These are phyloP conservation scores for Fusarium sp. DNA, from an alignment of 2,329 filamentous ascomycete species.

Conservation along the genomic window DNA sequence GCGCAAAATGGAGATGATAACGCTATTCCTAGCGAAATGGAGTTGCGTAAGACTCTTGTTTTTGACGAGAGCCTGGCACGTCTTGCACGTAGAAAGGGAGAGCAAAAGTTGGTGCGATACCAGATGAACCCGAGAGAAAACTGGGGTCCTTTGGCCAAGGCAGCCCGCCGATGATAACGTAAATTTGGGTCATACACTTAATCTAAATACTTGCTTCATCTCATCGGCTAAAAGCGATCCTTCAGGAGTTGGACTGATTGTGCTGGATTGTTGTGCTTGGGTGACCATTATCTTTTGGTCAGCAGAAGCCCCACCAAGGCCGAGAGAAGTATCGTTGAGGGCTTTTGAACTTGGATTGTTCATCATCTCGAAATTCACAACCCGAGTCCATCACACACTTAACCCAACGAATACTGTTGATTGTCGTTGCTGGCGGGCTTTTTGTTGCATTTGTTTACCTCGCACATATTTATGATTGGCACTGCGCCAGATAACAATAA, in stretches of 20 bases:
- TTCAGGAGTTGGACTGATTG: conserved; percentile 14
- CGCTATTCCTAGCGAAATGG: conserved; percentile 40
- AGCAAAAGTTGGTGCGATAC: conserved; percentile 82
- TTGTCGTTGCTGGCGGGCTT: background rate
- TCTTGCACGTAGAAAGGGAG: conserved; percentile 74
- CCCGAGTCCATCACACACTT: background rate
- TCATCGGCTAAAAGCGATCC: conserved; percentile 17
- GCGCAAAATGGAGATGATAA: conserved; percentile 39
- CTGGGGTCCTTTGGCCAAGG: conserved; percentile 85
- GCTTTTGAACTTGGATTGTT: conserved; percentile 24
- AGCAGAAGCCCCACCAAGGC: conserved; percentile 38
- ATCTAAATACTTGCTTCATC: background rate
- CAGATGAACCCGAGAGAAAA: conserved; percentile 91
- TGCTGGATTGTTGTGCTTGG: conserved; percentile 16
- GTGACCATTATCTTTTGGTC: conserved; percentile 16
- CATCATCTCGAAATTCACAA: conserved; percentile 6
- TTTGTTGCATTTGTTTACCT: background rate
- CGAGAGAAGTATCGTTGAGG: conserved; percentile 13
- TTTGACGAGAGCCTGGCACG: conserved; percentile 84
- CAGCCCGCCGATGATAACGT: conserved; percentile 55
- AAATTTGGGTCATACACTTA: background rate
- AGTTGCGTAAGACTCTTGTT: conserved; percentile 67
- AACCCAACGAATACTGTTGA: background rate
- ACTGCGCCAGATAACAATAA: conserved; percentile 9
- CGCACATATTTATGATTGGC: conserved; percentile 28